phyloP scores from a whole-genome alignment of 257 asterid genomes.

The Craterostigma plantagineum region DNA sequence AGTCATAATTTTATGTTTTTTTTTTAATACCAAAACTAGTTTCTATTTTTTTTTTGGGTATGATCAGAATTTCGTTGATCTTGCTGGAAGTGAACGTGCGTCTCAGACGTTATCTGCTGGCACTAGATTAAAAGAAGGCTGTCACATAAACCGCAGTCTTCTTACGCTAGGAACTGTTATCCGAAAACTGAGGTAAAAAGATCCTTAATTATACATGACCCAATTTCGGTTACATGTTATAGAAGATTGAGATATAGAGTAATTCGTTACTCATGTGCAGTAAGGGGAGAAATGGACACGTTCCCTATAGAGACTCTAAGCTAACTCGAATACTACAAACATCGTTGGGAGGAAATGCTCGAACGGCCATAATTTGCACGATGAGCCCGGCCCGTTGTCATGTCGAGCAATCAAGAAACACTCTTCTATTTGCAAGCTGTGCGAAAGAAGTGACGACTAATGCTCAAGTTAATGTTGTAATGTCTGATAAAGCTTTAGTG shows the following conservation, averaged over 20 bases:
- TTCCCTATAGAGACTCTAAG: constrained; percentile 50
- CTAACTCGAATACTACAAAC: constrained; percentile 46
- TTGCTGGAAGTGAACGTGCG: constrained; percentile 59
- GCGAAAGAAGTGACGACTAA: constrained; percentile 47
- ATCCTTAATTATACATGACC: neutral
- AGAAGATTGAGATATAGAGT: neutral
- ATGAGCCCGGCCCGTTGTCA: constrained; percentile 55
- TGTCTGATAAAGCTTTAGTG: constrained; percentile 50
- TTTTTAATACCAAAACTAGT: too few relatives aligned
- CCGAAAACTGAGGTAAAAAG: constrained; percentile 35
- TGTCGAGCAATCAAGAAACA: constrained; percentile 54
- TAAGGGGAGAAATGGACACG: constrained; percentile 42
- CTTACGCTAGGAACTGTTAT: constrained; percentile 53
- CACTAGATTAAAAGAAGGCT: constrained; percentile 38
- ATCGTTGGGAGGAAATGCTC: constrained; percentile 54
- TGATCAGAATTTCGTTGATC: constrained; percentile 38
- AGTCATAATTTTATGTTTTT: too few relatives aligned
- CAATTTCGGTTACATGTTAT: neutral
- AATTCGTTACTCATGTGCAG: constrained; percentile 13
- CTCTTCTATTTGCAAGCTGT: constrained; percentile 45
- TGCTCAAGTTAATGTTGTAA: constrained; percentile 41
- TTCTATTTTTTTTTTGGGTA: too few relatives aligned
- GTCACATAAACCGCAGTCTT: constrained; percentile 56
- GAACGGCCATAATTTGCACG: constrained; percentile 54
- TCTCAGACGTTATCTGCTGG: constrained; percentile 37